These are phyloP conservation scores for Moesziomyces sp. DNA, from an alignment of 1,284 basidiomycete genomes.

Conservation along the genomic window DNA sequence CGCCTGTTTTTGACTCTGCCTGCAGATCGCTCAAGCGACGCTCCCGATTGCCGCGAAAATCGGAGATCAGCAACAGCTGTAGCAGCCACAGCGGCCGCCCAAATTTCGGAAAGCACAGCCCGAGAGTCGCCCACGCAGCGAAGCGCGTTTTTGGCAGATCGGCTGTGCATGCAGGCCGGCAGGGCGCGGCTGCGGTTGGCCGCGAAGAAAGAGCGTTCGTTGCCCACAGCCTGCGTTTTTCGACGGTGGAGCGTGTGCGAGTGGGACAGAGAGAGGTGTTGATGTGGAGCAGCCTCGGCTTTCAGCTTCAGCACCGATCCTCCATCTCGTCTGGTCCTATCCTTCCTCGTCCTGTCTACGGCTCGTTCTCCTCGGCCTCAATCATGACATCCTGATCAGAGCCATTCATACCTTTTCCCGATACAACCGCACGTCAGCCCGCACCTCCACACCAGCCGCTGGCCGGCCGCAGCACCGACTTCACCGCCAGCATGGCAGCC, in stretches of 20 bases:
- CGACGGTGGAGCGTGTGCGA: not conserved
- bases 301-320: too few species aligned
- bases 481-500: constrained; percentile 29
- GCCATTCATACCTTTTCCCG: not conserved
- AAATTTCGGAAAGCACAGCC: not conserved
- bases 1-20: not conserved
- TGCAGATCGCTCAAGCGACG: not conserved
- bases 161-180: not conserved
- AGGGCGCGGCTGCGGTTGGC: not conserved
- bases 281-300: not conserved
- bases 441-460: not conserved
- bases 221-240: not conserved
- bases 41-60: not conserved
- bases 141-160: not conserved
- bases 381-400: not conserved
- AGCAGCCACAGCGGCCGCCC: too few species aligned
- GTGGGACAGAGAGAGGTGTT: not conserved
- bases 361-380: not conserved
- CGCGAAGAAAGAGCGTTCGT: not conserved
- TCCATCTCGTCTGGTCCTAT: not conserved
- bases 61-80: not conserved
- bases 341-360: not conserved
- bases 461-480: not conserved
- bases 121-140: not conserved
- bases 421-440: not conserved